phyloP scores from a whole-genome alignment of 306 rosid species.

The Rosa multiflora region DNA sequence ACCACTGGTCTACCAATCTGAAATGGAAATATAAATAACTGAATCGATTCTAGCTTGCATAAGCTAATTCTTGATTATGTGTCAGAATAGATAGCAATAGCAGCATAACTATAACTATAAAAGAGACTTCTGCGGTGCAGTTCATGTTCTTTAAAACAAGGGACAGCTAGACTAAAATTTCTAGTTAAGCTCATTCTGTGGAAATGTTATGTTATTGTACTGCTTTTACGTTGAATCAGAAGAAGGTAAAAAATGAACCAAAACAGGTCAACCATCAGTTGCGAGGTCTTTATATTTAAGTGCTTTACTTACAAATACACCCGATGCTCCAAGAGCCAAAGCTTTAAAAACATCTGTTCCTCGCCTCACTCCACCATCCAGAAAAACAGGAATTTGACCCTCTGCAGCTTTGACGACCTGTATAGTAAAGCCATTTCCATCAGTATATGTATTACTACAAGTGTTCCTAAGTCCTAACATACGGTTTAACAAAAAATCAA shows the following conservation, averaged over 20 bases:
- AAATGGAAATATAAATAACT: not conserved
- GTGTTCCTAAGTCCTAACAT: not conserved
- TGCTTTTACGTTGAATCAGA: not conserved
- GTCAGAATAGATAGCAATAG: not conserved
- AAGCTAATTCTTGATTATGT: not conserved
- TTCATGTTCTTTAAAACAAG: not conserved
- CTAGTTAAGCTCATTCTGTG: not conserved
- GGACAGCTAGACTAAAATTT: not conserved
- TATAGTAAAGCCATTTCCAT: not conserved
- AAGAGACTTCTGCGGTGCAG: not conserved
- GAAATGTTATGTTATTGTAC: not conserved
- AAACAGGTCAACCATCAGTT: not conserved
- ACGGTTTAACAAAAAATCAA: not conserved
- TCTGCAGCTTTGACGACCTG: constrained; percentile 94
- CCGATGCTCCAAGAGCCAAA: constrained; percentile 95
- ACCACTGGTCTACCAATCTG: constrained; percentile 94
- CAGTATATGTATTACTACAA: not conserved
- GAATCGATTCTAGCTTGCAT: not conserved
- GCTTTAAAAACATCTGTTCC: constrained; percentile 98
- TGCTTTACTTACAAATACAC: constrained; percentile 76
- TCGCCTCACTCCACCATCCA: constrained; percentile 97
- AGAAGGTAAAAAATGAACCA: not conserved
- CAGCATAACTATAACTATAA: not conserved
- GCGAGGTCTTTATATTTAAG: not conserved
- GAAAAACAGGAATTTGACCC: constrained; percentile 81